These are phyloP conservation scores for Kurtzmaniella natalensis DNA, from an alignment of 1,139 yeast genomes.

Conservation along the genomic window DNA sequence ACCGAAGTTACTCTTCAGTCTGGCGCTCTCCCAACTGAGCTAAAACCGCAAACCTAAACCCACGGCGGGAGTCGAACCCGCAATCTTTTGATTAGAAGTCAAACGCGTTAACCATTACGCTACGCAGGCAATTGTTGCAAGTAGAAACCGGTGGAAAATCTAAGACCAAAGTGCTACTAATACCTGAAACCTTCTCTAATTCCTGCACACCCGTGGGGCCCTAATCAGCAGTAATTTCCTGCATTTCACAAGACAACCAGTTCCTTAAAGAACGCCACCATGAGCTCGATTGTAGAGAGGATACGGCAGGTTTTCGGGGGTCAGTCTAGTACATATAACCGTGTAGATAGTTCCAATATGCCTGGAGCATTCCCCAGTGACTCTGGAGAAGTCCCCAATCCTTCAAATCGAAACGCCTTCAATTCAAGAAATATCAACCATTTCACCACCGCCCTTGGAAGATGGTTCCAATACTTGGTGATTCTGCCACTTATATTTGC, in stretches of 20 bases:
- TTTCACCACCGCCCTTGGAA: not conserved
- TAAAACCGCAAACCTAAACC: conserved; percentile 47
- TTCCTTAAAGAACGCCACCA: no score
- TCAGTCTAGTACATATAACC: not conserved
- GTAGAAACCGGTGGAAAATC: no score
- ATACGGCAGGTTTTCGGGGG: not conserved
- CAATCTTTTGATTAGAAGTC: conserved; percentile 16
- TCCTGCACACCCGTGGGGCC: no score
- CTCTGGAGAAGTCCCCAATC: not conserved
- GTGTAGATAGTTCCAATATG: conserved; percentile 1
- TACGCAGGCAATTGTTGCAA: no score
- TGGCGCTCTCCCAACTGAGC: conserved; percentile 92
- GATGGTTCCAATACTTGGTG: conserved; percentile 18
- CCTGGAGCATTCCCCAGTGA: conserved; percentile 7
- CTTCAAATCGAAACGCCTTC: conserved; percentile 4
- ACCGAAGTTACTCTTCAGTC: conserved; percentile 58
- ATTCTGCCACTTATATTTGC: conserved; percentile 28
- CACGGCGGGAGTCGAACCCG: conserved; percentile 18
- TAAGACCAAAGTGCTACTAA: no score
- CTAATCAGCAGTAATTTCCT: no score
- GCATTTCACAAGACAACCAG: no score
- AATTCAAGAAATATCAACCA: conserved; percentile 3
- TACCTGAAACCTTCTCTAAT: no score
- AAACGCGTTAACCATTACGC: conserved; percentile 17
- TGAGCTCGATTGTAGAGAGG: not conserved